Evolutionary conservation across 2,329 filamentous ascomycete genomes (phyloP), one percentile per base, ranked within the genome.

Genomic region (Trichoderma afroharzianum): DNA sequence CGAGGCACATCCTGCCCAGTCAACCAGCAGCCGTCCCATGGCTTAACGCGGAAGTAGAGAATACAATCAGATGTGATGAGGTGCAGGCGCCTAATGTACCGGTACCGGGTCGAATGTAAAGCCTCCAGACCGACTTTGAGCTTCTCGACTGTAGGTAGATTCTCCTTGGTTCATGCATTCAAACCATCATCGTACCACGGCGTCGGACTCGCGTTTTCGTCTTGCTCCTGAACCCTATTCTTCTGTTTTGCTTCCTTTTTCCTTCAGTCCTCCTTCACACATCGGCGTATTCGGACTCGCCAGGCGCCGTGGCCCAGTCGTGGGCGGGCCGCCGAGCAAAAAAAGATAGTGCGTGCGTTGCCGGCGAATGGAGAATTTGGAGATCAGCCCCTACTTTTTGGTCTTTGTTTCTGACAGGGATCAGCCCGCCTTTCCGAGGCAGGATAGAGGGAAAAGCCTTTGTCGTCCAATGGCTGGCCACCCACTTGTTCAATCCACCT

Each of bases 241-340:
- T 32, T 21, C 15, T 21, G 14, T 32, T 55, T 36, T 36, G 33
- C 12, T 30, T 57, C 14, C 50, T 55, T 26, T 28, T 67, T 26
- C n/a, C 15, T 57, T 26, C 9, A 8, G n/a, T n/a, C 21, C 33
- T 57, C 18, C 47, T 39, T 33, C 50, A 39, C 50, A 39, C 32
- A 24, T 53, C 68, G 68, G 59, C 68, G 68, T 70, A 70, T 70
- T 70, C 68, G 68, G 68, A 70, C 50, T 70, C 68, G 68, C 59
- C 67, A 62, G 67, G 30, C 66, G 55, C 66, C 55, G 55, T 36
- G 36, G 12, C 8, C 24, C 15, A 24, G 26, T 61, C 33, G 39
- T 68, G n/a, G n/a, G 66, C 55, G 66, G 64, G 18, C 66, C 66
- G 66, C 66, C 66, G 14, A 61, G 66, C 26, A 32, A 30, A 59